Conservation (phyloP, 1,284 basidiomycete genomes). For the Prillingera fragicola region DNA sequence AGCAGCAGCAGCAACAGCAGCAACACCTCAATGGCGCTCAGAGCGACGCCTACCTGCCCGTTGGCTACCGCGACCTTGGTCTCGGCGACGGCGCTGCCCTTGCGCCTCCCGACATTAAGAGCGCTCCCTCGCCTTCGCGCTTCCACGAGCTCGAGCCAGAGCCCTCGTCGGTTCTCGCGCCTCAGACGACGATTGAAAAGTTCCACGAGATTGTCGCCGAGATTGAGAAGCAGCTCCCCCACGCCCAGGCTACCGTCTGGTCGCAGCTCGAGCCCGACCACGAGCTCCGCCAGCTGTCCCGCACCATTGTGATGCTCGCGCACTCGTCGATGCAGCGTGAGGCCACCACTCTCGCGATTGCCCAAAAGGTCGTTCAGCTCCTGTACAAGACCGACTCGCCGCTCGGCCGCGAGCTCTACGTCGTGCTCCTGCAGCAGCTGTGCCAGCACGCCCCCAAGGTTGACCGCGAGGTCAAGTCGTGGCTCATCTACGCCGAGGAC, state of each 20-base stretch:
- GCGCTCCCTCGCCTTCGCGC: slow-evolving; percentile 29
- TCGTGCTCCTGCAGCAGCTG: slow-evolving; percentile 77
- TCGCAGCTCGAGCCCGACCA: slow-evolving; percentile 70
- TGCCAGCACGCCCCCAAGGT: slow-evolving; percentile 88
- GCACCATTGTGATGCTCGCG: slow-evolving; percentile 73
- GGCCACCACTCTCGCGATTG: slow-evolving; percentile 82
- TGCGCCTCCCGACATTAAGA: slow-evolving; percentile 31
- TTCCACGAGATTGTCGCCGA: slow-evolving; percentile 65
- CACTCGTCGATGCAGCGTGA: slow-evolving; percentile 71
- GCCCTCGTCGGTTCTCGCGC: slow-evolving; percentile 26
- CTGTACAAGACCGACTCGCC: slow-evolving; percentile 78
- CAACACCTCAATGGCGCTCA: slow-evolving; percentile 12
- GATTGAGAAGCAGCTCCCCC: slow-evolving; percentile 68
- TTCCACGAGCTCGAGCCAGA: slow-evolving; percentile 25
- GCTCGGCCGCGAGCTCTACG: slow-evolving; percentile 85
- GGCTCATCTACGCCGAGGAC: slow-evolving; percentile 95
- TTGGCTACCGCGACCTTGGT: slow-evolving; percentile 24
- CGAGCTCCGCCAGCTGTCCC: slow-evolving; percentile 75
- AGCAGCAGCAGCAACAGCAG: slow-evolving; percentile 2
- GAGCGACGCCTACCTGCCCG: slow-evolving; percentile 26
- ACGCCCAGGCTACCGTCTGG: slow-evolving; percentile 60
- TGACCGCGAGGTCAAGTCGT: slow-evolving; percentile 92
- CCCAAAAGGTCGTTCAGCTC: slow-evolving; percentile 58
- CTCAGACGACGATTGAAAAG: slow-evolving; percentile 41
- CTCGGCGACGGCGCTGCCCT: slow-evolving; percentile 22